Evolutionary conservation across 208 protist species (phyloP), one percentile per base, ranked within the genome.

Genomic region (Acanthamoeba castellanii): DNA sequence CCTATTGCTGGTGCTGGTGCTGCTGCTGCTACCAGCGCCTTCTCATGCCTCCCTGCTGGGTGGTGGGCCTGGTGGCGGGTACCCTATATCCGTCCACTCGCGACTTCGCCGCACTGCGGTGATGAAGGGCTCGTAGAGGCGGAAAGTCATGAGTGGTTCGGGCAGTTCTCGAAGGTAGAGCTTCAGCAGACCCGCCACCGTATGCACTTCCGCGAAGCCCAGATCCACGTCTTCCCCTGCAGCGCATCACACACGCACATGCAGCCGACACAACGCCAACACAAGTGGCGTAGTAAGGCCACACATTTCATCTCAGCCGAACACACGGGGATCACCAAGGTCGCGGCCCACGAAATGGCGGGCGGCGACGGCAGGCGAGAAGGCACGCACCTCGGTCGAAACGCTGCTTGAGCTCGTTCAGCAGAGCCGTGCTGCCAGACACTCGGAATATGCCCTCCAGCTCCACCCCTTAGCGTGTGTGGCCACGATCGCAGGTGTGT

Each of bases 371-470:
- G n/a, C n/a, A n/a, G 47, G 32, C 7, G 22, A 30, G 30, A 55
- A 8, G 30, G 78, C 52, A 42, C 4, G 91, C 85, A 95, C 95
- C 95, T 64, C 76, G 50, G 61, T 96, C 95, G 47, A 96, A 96
- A 30, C 93, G 34, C 52, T 88, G 37, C 78, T 87, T 92, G 14
- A 96, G 52, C 76, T 94, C 85, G 68, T 95, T 92, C 30, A 96
- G 81, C 66, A 93, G 84, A 78, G 61, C 70, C 8, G 68, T 95
- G n/a, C 89, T 94, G 70, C 95, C 95, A 32, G 82, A 94, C 4
- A 96, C 89, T 45, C 95, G 55, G 47, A 96, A 96, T 25, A 96
- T 74, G 55, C 95, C 95, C n/a, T 96, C 92, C 37, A 47, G 6
- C n/a, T 91, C 59, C 84, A 91, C 30, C 20, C 13, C 84, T 68